Base-by-base conservation (phyloP, 306 rosid genomes). In the Vigna nakashimae region DNA sequence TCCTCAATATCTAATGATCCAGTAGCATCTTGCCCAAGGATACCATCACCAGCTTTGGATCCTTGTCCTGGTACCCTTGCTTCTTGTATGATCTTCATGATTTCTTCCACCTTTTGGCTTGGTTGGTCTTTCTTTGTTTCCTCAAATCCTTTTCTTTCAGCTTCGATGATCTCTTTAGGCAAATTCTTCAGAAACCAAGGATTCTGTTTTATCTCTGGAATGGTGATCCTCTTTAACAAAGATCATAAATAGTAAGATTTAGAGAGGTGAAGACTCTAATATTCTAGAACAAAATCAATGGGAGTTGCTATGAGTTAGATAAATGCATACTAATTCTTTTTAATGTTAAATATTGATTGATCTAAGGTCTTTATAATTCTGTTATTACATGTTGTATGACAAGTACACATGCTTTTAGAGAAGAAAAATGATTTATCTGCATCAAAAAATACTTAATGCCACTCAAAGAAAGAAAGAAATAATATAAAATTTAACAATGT, bases 161-260 rank as follows among this genome's bases (percentile, higher is more conserved):
- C 89, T 83, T 92, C 97, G 17, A 83, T 75, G 6, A 90, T 89
- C 85, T 96, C 98, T 65, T 71, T 88, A 5, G 99, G 88, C 86
- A 96, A 51, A 80, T 85, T 96, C 87, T 90, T 96, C 86, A 87
- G 81, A 83, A 96, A 92, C 99, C 98, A 96, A 52, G 96, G 96
- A 32, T 91, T 88, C 71, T 90, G 86, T 40, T 90, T 91, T 81
- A 96, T 90, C 90, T 92, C 98, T 11, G 93, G 93, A 69, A 96
- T 78, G 17, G 87, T 85, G 80, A 91, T 82, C 87, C 99, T 92
- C 99, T 96, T 75, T 52, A 77, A 45, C 72, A 74, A 65, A 11
- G 71, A 85, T 46, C 75, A 74, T 16, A 69, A 56, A 65, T 36
- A 56, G n/a, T 83, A 49, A 67, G 80, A 58, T 73, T 8, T 7